Percentiles rank a stretch among this genome's conserved stretches.
These are phyloP conservation scores for Apocynum venetum DNA, from an alignment of 257 asterid genomes.

Conservation along the genomic window DNA sequence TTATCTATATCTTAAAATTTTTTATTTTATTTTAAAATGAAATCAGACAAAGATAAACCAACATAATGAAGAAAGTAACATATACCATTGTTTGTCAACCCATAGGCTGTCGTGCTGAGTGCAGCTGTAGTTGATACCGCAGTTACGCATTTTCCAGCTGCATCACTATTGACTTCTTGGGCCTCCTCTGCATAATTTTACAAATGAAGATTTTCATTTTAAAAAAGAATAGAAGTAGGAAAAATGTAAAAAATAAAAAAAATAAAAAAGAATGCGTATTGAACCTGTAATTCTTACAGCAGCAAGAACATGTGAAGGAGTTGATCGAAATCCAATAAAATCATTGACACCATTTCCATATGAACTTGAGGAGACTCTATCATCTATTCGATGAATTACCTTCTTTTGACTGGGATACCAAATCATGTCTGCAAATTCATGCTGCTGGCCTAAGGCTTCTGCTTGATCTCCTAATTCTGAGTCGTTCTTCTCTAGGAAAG, in stretches of 20 bases:
- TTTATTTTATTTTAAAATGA: too few relatives aligned
- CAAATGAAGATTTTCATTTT: background rate
- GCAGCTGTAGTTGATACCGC: background rate
- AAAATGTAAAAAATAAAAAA: too few relatives aligned
- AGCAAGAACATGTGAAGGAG: background rate
- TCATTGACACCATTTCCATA: conserved; percentile 9
- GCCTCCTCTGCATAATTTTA: conserved; percentile 15
- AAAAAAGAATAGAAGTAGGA: too few relatives aligned
- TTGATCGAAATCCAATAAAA: conserved; percentile 12
- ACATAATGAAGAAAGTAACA: too few relatives aligned
- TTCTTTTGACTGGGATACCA: conserved; percentile 15
- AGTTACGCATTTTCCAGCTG: conserved; percentile 13
- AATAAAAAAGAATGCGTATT: background rate
- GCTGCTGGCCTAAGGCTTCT: background rate
- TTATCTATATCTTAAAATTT: too few relatives aligned
- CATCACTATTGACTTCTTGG: conserved; percentile 15
- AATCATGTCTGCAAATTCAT: conserved; percentile 19
- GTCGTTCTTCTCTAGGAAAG: conserved; percentile 10
- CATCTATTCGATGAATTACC: conserved; percentile 14
- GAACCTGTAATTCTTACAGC: conserved; percentile 10
- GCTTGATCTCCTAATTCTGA: conserved; percentile 18
- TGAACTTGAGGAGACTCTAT: background rate
- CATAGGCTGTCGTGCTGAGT: background rate
- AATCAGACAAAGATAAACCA: too few relatives aligned
- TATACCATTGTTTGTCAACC: conserved; percentile 19